Evolutionary conservation across 2,329 filamentous ascomycete species (phyloP), one percentile per base, ranked within the genome.

Genomic region (Didymella lethalis): DNA sequence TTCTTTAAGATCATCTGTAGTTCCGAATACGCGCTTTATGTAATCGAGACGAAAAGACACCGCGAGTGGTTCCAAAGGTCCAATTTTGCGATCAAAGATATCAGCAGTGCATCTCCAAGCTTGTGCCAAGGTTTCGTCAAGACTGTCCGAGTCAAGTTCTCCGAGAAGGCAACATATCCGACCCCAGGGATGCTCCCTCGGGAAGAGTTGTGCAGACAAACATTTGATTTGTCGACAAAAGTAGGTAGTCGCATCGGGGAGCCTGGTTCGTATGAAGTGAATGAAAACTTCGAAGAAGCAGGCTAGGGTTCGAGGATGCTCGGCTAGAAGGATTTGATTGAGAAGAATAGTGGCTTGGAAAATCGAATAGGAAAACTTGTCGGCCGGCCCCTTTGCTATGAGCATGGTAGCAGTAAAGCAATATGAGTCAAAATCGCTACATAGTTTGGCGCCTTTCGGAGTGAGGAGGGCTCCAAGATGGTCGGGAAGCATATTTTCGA

Each of bases 361-460:
- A 28, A 45, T 5, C 12, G 41, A 5, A 11, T 28, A 16, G 12
- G 7, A 4, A 20, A 28, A 26, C 23, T 45, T 4, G 41, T 26
- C 7, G 4, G 4, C 4, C 41, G 7, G 4, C 3, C 41, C 23
- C 20, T 45, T 28, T 5, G 4, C 23, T 26, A 28, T 28, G 41
- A 45, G 12, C 41, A 45, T 45, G 41, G 41, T 45, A 45, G 41
- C 41, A 45, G 41, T 28, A 16, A 45, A 45, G 41, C 41, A 45
- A 16, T 45, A 45, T 16, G 41, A 45, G 23, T 45, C 41, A 20
- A 43, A 43, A 20, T 12, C 12, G 16, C 12, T 23, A 12, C 38
- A 47, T 18, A 32, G 26, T 3, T 47, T 31, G 43, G n/a, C n/a
- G n/a, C n/a, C n/a, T n/a, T n/a, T n/a, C n/a, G n/a, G n/a, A n/a